Evolutionary conservation across 2,329 filamentous ascomycete species (phyloP).

Genomic region (Pezicula radicicola): DNA sequence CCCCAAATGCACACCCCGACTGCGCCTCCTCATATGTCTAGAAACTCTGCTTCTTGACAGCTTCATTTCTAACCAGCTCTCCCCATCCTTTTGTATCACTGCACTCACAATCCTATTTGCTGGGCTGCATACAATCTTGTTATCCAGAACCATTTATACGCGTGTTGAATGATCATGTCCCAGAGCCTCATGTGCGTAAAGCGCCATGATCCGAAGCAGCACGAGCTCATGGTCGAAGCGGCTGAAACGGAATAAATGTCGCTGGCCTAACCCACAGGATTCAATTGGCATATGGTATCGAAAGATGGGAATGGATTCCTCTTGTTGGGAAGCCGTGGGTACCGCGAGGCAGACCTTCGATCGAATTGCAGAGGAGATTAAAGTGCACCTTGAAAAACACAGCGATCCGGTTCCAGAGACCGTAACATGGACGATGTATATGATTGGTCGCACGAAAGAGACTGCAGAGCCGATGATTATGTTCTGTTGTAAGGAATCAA

Average conservation of each 20-base stretch:
- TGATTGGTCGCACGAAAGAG: constrained; percentile 5
- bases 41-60: no score
- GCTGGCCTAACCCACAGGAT: constrained; percentile 2
- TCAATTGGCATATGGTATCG: constrained; percentile 3
- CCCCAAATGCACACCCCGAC: no score
- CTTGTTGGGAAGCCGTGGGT: constrained; percentile 9
- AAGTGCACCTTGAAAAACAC: constrained; percentile 8
- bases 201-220: background rate
- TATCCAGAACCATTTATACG: no score
- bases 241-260: background rate
- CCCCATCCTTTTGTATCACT: no score
- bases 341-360: constrained; percentile 3
- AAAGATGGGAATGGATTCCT: constrained; percentile 1
- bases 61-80: no score
- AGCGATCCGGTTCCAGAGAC: constrained; percentile 5
- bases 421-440: constrained; percentile 9
- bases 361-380: constrained; percentile 8
- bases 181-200: background rate
- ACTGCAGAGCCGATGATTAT: constrained; percentile 7
- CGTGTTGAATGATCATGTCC: no score
- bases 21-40: no score
- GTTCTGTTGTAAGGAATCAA: constrained; percentile 4
- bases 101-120: no score
- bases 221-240: background rate
- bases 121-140: no score